These are phyloP conservation scores for Agrocybe praecox DNA, from an alignment of 768 basidiomycete genomes.

Conservation along the genomic window DNA sequence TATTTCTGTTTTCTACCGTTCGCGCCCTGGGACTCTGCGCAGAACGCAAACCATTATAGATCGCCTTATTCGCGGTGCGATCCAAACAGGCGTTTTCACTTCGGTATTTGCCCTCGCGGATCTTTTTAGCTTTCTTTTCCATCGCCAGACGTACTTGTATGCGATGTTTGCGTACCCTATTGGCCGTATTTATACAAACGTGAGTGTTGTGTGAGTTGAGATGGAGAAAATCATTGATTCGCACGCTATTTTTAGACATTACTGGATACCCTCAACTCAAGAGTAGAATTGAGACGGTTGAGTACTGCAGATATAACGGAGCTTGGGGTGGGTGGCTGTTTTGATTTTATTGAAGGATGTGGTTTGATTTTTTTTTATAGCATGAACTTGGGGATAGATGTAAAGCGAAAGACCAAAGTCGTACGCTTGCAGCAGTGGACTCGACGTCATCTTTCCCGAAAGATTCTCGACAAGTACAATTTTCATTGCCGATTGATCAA, in stretches of 20 bases:
- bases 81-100: slow-evolving; percentile 59
- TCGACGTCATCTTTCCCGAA: too few species aligned
- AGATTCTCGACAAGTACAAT: too few species aligned
- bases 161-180: slow-evolving; percentile 39
- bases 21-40: slow-evolving; percentile 52
- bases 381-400: background rate
- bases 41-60: slow-evolving; percentile 55
- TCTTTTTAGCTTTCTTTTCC: slow-evolving; percentile 42
- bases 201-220: slow-evolving; percentile 31
- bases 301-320: slow-evolving; percentile 21
- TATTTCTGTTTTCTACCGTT: slow-evolving; percentile 36
- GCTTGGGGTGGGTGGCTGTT: slow-evolving; percentile 2
- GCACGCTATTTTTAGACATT: slow-evolving; percentile 35
- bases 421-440: background rate
- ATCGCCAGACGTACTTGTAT: slow-evolving; percentile 33
- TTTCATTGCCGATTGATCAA: too few species aligned
- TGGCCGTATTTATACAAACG: slow-evolving; percentile 50
- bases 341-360: background rate
- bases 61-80: slow-evolving; percentile 54
- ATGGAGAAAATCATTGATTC: slow-evolving; percentile 20
- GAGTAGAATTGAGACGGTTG: slow-evolving; percentile 30
- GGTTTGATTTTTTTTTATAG: background rate
- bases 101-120: slow-evolving; percentile 53
- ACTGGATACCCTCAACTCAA: slow-evolving; percentile 45
- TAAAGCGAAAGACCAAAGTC: background rate